These are phyloP conservation scores for Tetracladium maxilliforme DNA, from an alignment of 2,329 filamentous ascomycete species.

Conservation along the genomic window DNA sequence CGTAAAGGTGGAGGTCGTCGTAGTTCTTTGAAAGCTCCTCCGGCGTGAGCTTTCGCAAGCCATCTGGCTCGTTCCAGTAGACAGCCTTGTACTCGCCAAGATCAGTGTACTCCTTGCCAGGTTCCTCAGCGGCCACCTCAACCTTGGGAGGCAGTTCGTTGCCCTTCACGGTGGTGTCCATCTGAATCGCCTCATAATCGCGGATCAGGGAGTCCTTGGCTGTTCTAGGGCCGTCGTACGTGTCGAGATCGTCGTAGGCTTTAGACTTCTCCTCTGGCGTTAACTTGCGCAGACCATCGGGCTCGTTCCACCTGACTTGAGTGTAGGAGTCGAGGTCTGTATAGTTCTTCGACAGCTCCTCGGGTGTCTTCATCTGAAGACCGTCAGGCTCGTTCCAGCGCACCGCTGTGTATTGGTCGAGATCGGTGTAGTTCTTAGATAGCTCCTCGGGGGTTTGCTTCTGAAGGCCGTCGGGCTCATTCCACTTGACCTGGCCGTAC, in stretches of 20 bases:
- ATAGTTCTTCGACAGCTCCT: constrained; percentile 1
- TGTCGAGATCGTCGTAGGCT: constrained; percentile 1
- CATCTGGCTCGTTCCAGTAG: constrained; percentile 20
- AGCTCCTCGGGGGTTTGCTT: not conserved
- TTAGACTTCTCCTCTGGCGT: constrained; percentile 2
- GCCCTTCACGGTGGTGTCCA: too few relatives aligned
- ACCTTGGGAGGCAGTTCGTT: not conserved
- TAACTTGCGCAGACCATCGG: too few relatives aligned
- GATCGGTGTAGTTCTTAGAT: not conserved
- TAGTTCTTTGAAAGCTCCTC: constrained; percentile 3
- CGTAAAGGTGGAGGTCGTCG: constrained; percentile 9
- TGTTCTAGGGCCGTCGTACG: constrained; percentile 1
- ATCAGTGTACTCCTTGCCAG: constrained; percentile 1
- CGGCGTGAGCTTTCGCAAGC: constrained; percentile 5
- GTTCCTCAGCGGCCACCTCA: constrained; percentile 1
- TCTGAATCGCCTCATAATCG: constrained; percentile 1
- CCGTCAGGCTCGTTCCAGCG: constrained; percentile 1
- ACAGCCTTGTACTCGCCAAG: constrained; percentile 18
- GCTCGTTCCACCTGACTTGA: constrained; percentile 1
- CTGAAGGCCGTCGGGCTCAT: constrained; percentile 1
- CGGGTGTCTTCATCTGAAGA: not conserved
- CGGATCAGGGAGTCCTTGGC: not conserved
- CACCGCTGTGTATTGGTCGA: not conserved
- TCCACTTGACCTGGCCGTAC: constrained; percentile 14
- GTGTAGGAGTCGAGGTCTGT: not conserved